phyloP scores from a whole-genome alignment of 2,329 filamentous ascomycete species.

The Byssoonygena ceratinophila region DNA sequence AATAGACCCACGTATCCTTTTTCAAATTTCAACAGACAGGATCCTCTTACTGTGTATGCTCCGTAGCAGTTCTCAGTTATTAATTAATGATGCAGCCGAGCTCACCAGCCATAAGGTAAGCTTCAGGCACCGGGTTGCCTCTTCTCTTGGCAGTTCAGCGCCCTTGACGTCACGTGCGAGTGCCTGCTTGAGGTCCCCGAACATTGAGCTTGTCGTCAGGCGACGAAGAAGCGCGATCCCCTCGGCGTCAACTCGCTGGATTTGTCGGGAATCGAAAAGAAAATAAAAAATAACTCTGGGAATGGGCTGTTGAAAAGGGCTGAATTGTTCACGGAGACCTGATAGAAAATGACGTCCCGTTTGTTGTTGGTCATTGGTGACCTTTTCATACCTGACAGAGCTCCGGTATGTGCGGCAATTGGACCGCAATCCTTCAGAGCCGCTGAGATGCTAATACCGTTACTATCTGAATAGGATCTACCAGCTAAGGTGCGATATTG shows the following conservation, averaged over 20 bases:
- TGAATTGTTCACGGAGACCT: neutral
- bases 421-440: neutral
- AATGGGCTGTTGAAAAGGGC: conserved; percentile 9
- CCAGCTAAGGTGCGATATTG: conserved; percentile 59
- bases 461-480: conserved; percentile 52
- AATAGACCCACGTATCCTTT: too few species aligned
- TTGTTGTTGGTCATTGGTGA: conserved; percentile 86
- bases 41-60: too few species aligned
- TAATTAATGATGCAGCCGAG: too few species aligned
- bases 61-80: too few species aligned
- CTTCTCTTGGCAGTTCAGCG: conserved; percentile 1
- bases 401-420: conserved; percentile 48
- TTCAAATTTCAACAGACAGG: too few species aligned
- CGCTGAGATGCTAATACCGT: neutral
- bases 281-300: neutral
- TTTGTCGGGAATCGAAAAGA: neutral
- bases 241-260: neutral
- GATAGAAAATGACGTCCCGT: conserved; percentile 58
- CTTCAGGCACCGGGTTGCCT: neutral
- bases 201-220: neutral
- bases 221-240: neutral
- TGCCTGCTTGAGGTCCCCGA: neutral
- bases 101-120: too few species aligned
- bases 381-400: conserved; percentile 85
- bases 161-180: conserved; percentile 6